Evolutionary conservation across 345 rosid species (phyloP).

Genomic region (Combretum micranthum): DNA sequence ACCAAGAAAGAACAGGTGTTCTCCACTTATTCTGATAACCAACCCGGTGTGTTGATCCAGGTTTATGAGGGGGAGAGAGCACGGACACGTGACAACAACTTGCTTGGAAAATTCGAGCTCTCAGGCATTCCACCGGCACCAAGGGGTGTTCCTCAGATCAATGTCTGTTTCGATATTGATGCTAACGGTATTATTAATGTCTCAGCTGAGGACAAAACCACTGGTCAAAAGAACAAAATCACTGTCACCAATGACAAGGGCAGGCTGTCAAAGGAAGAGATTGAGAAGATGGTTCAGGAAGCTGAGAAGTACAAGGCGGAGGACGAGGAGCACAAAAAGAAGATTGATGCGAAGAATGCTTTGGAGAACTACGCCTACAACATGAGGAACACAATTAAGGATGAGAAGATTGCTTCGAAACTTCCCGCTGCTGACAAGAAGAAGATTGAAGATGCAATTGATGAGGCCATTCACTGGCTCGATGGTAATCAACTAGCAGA

Average conservation of each 20-base stretch:
- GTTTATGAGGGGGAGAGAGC: slow-evolving; percentile 25
- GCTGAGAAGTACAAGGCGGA: slow-evolving; percentile 27
- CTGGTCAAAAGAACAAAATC: slow-evolving; percentile 27
- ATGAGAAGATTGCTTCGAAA: slow-evolving; percentile 21
- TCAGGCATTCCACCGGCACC: slow-evolving; percentile 29
- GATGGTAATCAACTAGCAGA: slow-evolving; percentile 20
- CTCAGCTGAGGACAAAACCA: slow-evolving; percentile 22
- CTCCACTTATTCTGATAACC: slow-evolving; percentile 20
- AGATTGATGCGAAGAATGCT: slow-evolving; percentile 22
- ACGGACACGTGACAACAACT: slow-evolving; percentile 23
- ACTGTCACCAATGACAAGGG: slow-evolving; percentile 27
- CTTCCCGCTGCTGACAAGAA: slow-evolving; percentile 19
- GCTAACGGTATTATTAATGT: slow-evolving; percentile 24
- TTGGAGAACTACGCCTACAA: slow-evolving; percentile 17
- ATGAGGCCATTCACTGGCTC: slow-evolving; percentile 21
- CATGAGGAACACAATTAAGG: slow-evolving; percentile 24
- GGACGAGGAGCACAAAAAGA: slow-evolving; percentile 28
- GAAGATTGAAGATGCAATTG: slow-evolving; percentile 23
- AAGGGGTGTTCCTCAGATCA: slow-evolving; percentile 28
- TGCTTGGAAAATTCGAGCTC: slow-evolving; percentile 30
- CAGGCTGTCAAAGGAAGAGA: slow-evolving; percentile 23
- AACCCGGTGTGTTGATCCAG: slow-evolving; percentile 26
- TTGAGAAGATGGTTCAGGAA: slow-evolving; percentile 26
- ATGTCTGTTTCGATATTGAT: slow-evolving; percentile 26
- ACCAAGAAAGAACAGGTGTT: slow-evolving; percentile 23